These are phyloP conservation scores for Elongisporangium undulatum DNA, from an alignment of 352 stramenopile genomes.

Conservation along the genomic window DNA sequence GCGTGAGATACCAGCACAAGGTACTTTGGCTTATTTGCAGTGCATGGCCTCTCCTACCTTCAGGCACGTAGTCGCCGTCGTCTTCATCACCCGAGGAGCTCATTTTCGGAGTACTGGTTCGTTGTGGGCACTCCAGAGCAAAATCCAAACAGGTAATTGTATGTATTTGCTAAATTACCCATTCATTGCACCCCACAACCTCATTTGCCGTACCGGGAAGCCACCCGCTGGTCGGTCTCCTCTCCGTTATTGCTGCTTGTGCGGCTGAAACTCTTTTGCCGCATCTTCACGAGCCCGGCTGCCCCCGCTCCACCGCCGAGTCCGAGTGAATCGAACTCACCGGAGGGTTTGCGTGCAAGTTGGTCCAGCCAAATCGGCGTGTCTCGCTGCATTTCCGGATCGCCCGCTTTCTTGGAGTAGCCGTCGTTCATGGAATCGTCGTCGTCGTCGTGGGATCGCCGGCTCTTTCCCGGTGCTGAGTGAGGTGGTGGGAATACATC, in stretches of 20 bases:
- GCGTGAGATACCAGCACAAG: not conserved
- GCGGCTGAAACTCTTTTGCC: constrained; percentile 46
- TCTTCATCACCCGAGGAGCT: constrained; percentile 61
- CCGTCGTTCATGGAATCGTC: constrained; percentile 37
- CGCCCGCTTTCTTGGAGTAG: constrained; percentile 8
- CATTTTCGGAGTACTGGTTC: constrained; percentile 22
- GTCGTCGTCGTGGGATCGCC: constrained; percentile 18
- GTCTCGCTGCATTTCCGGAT: constrained; percentile 21
- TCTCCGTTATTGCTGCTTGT: constrained; percentile 43
- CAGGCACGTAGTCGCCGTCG: constrained; percentile 67
- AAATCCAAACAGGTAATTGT: not conserved
- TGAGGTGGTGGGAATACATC: constrained; percentile 68
- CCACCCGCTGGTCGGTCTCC: constrained; percentile 8
- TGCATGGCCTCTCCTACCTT: constrained; percentile 21
- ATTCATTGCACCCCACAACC: too few species aligned
- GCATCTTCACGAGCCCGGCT: constrained; percentile 62
- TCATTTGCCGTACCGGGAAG: constrained; percentile 9
- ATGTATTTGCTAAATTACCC: not conserved
- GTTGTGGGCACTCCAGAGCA: constrained; percentile 1
- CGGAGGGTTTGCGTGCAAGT: not conserved
- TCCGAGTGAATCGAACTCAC: constrained; percentile 17
- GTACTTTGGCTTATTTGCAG: too few species aligned
- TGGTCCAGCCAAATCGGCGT: constrained; percentile 62
- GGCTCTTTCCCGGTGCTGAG: constrained; percentile 57
- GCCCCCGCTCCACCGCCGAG: constrained; percentile 44